Evolutionary conservation across 495 filamentous ascomycete genomes (phyloP), one percentile per base, ranked within the genome.

Genomic region (Penicillium flavigenum): DNA sequence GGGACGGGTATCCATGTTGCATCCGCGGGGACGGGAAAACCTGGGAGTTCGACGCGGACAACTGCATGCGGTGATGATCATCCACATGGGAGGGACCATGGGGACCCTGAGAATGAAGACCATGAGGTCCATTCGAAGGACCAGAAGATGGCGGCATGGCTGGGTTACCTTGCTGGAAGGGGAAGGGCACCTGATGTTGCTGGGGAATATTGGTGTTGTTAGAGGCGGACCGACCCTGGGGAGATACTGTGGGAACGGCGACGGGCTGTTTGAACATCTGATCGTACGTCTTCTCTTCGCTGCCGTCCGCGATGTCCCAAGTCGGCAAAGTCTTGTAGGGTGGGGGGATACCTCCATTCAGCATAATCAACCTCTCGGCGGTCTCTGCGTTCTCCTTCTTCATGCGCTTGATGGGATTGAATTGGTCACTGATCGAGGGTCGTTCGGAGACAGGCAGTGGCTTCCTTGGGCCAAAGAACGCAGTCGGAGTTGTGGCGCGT

Each of bases 61-160:
- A 81, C 59, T 87, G 86, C 89, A 96, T 94, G 51, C 89, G 83
- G 66, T 94, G 91, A 55, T 90, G 89, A 57, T 95, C 90, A 59
- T 84, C 82, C 58, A 84, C 83, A 63, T 85, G 91, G 42, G 78
- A 79, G 29, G 85, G 83, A 14, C 75, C 82, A 54, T 84, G 86
- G 36, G 79, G 81, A 59, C 83, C 85, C 62, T 88, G 88, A 20
- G 73, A 72, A 56, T 89, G 87, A 62, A 86, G 80, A 66, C n/a
- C 19, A 29, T 85, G 87, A 4, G 83, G 82, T 19, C 81, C 83
- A 57, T 85, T 83, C 32, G 86, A 80, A 48, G 86, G 86, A 29
- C 85, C 86, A 51, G 68, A 68, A 5, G 66, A 50, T 26, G 75
- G 62, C 22, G 70, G 66, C 63, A 76, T 69, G 20, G 63, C 72